Base-by-base conservation (phyloP, 352 stramenopile genomes). In the Globisporangium solare region DNA sequence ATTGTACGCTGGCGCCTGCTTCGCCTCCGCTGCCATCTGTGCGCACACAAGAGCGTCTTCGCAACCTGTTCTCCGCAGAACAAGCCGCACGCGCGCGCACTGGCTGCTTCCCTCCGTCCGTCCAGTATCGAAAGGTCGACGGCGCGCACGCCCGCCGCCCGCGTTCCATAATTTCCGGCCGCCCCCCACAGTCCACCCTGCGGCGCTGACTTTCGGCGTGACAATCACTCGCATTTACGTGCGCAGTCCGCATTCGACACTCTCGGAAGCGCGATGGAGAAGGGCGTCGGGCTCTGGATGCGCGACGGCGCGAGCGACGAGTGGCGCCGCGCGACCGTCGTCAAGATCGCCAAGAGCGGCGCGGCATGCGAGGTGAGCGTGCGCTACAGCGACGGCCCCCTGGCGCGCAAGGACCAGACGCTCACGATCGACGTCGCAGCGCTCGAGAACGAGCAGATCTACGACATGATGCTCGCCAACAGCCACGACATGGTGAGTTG, bases 241-340 rank as follows among this genome's bases (percentile, higher is more conserved):
- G n/a, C n/a, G n/a, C n/a, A n/a, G n/a, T n/a, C n/a, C n/a, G n/a
- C n/a, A n/a, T n/a, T n/a, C n/a, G n/a, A n/a, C n/a, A n/a, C n/a
- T n/a, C n/a, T n/a, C n/a, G n/a, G n/a, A n/a, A n/a, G n/a, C n/a
- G n/a, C n/a, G 8, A 93, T 93, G 83, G 83, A 93, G 61, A 90
- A 89, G 56, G 83, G 83, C 31, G 83, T 93, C 31, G 69, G 74
- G 45, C 72, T 92, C 17, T 93, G 83, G 83, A 67, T 93, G 47
- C 79, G 75, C 58, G 74, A 92, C 56, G 67, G 59, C 24, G 76
- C 78, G 40, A 73, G 60, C 58, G 81, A 89, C 49, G 79, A 88
- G 52, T 93, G 83, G 83, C 59, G 76, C 54, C 79, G 74, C 58
- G 83, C 79, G 6, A 71, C 74, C 24, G 70, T 94, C 47, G 66